Base-by-base conservation (phyloP, 345 rosid genomes). In the Adansonia digitata region DNA sequence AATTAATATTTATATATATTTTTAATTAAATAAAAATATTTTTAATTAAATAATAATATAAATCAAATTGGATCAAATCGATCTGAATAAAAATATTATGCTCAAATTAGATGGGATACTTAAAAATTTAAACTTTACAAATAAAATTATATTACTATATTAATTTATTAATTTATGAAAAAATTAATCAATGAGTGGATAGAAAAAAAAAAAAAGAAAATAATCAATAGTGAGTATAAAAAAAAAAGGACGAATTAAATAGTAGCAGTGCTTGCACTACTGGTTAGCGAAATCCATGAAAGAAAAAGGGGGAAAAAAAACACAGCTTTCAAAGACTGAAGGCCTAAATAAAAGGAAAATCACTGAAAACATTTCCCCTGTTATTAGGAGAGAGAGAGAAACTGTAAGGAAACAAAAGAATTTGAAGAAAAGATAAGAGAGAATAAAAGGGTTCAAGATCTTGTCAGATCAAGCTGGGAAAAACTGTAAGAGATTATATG, bases 391-490 rank as follows among this genome's bases (percentile, higher is more conserved):
- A 69, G 75, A 73, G 72, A 82, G 80, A 80, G 73, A 77, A 18
- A 29, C 56, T 26, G 57, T 20, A 31, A 48, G 1, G 17, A 39
- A 61, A 18, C 24, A 34, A 29, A 59, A 67, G 34, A 45, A 40
- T 72, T 53, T 13, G 56, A 72, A 72, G 61, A 56, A 56, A 10
- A 24, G 34, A 56, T 29, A 55, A 55, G 60, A 3, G 83, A 42
- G 74, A 29, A 70, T 67, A 24, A 35, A 72, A 49, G 76, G 73
- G 22, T 42, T 72, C 79, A 60, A 79, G 88, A 83, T 88, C 85
- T 77, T 83, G 78, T 56, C 84, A 81, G 88, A 83, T 89, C 89
- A 80, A 85, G 63, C 79, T 71, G 72, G 71, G 69, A 48, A 43
- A 29, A 15, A 52, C 68, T 79, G 88, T 77, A 74, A 72, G 86